Evolutionary conservation across 1,139 yeast species (phyloP), one percentile per base, ranked within the genome.

Genomic region (Pichia sp.): DNA sequence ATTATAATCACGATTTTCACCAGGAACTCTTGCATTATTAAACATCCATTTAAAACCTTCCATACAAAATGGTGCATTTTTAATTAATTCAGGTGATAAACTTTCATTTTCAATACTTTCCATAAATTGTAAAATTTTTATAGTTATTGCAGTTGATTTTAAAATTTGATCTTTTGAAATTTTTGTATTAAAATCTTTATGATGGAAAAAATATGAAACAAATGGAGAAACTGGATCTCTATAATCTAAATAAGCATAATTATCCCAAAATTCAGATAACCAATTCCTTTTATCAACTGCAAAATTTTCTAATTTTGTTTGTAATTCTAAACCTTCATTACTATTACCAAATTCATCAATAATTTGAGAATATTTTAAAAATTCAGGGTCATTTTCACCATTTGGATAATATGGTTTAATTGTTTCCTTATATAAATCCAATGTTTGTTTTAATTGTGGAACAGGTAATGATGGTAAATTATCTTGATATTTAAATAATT

Each of bases 251-350:
- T 92, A 92, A 30, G 97, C 96, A 56, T 84, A 87, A 59, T 86
- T 86, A 64, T 90, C 96, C 98, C 98, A 92, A 74, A 84, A 87
- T 51, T 79, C 84, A 45, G 87, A 79, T 60, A 92, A 75, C 98
- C 98, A 92, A 66, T 92, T 92, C 62, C 87, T 82, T 44, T 65
- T 69, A 46, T 61, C 67, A 35, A 67, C 59, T 35, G 94, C 82
- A 56, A 78, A 78, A 28, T 74, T 69, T 37, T 67, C 61, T 46
- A 92, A 73, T 54, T 92, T 76, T 46, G 69, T 55, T 62, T 92
- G 97, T 52, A 92, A 74, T 33, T 66, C 66, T 40, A 70, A 70
- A 16, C 87, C 86, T 34, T 78, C 79, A n/a, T 32, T 25, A 6
- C 78, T 67, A 44, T 69, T 65, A 48, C 78, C 65, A 58, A 92